These are phyloP conservation scores for Chytriomyces sp. DNA, from an alignment of 192 early-diverging fungal species.

Conservation along the genomic window DNA sequence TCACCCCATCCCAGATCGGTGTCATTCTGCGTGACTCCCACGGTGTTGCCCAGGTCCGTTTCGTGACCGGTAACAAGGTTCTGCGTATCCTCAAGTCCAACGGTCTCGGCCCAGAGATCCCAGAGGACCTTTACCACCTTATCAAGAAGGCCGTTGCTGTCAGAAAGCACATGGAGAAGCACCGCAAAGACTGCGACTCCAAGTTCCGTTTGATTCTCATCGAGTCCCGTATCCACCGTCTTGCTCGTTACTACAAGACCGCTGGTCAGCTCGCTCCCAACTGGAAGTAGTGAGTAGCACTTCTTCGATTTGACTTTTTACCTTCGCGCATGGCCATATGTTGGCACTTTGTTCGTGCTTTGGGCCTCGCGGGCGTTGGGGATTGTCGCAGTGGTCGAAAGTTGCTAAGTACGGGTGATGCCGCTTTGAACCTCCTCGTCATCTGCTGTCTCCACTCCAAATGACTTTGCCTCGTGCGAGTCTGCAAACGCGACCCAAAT, in stretches of 20 bases:
- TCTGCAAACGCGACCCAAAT: neutral
- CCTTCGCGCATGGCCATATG: conserved; percentile 48
- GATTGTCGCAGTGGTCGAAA: conserved; percentile 39
- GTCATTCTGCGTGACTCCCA: conserved; percentile 95
- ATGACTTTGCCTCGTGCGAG: conserved; percentile 11
- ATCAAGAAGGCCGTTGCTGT: conserved; percentile 99
- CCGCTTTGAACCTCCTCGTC: conserved; percentile 21
- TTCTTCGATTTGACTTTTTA: conserved; percentile 35
- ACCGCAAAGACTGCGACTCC: conserved; percentile 98
- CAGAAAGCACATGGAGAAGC: conserved; percentile 98
- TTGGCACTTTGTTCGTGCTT: conserved; percentile 37
- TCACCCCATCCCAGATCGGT: conserved; percentile 98
- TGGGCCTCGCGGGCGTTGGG: conserved; percentile 4
- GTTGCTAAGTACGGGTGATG: conserved; percentile 40
- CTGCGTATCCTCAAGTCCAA: conserved; percentile 98
- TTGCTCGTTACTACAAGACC: conserved; percentile 99
- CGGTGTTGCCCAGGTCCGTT: conserved; percentile 95
- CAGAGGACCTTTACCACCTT: conserved; percentile 98
- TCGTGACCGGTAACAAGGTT: conserved; percentile 99
- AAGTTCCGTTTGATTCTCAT: conserved; percentile 99
- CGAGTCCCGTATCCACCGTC: conserved; percentile 98
- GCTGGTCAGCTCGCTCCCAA: conserved; percentile 92
- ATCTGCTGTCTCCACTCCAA: conserved; percentile 1
- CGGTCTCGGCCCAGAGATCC: conserved; percentile 93
- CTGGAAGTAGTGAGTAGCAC: conserved; percentile 96